Conservation (phyloP, 768 basidiomycete species). For the Macrocybe gigantea region DNA sequence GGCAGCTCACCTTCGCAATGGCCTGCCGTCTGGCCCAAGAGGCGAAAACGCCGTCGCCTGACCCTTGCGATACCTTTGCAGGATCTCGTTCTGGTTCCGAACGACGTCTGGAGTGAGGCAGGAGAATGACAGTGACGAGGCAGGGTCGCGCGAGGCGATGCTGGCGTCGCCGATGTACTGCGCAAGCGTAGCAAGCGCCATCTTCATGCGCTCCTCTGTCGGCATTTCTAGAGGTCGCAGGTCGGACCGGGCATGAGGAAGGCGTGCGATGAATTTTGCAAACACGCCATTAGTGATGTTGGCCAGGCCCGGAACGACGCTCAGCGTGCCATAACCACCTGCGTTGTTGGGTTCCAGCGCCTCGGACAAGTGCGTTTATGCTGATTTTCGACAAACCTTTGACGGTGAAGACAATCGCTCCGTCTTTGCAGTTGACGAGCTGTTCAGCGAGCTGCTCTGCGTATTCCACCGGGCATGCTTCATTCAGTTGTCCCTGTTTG, state of each 20-base stretch:
- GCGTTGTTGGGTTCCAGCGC: background rate
- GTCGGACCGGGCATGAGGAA: slow-evolving; percentile 45
- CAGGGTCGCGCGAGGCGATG: slow-evolving; percentile 46
- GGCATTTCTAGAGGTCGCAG: slow-evolving; percentile 29
- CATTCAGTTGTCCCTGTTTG: slow-evolving; percentile 54
- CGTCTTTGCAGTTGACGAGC: slow-evolving; percentile 42
- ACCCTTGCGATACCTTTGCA: slow-evolving; percentile 41
- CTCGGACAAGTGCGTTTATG: no score
- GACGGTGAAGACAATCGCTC: slow-evolving; percentile 50
- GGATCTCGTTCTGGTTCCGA: slow-evolving; percentile 43
- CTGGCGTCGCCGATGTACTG: slow-evolving; percentile 40
- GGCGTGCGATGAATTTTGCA: slow-evolving; percentile 52
- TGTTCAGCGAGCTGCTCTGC: slow-evolving; percentile 49
- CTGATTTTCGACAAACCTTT: slow-evolving; percentile 38
- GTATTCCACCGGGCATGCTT: slow-evolving; percentile 45
- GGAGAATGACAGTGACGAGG: slow-evolving; percentile 64
- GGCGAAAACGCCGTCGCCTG: slow-evolving; percentile 48
- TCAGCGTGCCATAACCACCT: slow-evolving; percentile 55
- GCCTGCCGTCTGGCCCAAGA: slow-evolving; percentile 49
- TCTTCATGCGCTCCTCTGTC: slow-evolving; percentile 43
- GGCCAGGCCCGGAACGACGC: slow-evolving; percentile 47
- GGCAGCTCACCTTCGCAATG: slow-evolving; percentile 50
- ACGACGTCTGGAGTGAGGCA: slow-evolving; percentile 48
- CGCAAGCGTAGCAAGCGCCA: slow-evolving; percentile 48
- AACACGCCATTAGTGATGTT: slow-evolving; percentile 63